Percentiles rank a stretch among this genome's conserved stretches.
These are phyloP conservation scores for Heritiera fomes DNA, from an alignment of 345 rosid genomes.

Conservation along the genomic window DNA sequence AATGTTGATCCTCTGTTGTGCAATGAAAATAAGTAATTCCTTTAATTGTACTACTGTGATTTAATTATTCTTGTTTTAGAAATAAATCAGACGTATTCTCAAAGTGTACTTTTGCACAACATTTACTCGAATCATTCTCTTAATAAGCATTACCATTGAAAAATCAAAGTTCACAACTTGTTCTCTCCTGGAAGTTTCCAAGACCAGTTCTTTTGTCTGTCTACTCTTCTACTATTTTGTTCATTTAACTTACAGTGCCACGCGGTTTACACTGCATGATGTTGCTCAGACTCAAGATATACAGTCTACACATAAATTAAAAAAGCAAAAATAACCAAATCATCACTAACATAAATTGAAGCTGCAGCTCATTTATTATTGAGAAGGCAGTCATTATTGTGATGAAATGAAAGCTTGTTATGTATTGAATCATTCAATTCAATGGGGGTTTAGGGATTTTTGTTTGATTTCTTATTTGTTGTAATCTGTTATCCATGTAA, in stretches of 20 bases:
- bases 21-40: too few relatives aligned
- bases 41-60: too few relatives aligned
- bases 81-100: constrained; percentile 1
- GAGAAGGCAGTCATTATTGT: too few relatives aligned
- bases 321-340: background rate
- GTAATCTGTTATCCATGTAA: too few relatives aligned
- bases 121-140: background rate
- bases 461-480: too few relatives aligned
- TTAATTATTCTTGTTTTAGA: too few relatives aligned
- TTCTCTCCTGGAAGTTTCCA: background rate
- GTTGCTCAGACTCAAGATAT: too few relatives aligned
- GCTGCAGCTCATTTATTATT: too few relatives aligned
- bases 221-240: background rate
- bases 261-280: background rate
- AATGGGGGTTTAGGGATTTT: too few relatives aligned
- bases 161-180: background rate
- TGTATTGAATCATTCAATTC: background rate
- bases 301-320: background rate
- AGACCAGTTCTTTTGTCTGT: background rate
- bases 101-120: background rate
- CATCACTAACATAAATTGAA: background rate
- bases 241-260: constrained; percentile 2
- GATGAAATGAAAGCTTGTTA: background rate
- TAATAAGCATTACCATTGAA: background rate
- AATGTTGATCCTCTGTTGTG: too few relatives aligned